phyloP scores from a whole-genome alignment of 2,329 filamentous ascomycete genomes.

The Xylaria sp. region DNA sequence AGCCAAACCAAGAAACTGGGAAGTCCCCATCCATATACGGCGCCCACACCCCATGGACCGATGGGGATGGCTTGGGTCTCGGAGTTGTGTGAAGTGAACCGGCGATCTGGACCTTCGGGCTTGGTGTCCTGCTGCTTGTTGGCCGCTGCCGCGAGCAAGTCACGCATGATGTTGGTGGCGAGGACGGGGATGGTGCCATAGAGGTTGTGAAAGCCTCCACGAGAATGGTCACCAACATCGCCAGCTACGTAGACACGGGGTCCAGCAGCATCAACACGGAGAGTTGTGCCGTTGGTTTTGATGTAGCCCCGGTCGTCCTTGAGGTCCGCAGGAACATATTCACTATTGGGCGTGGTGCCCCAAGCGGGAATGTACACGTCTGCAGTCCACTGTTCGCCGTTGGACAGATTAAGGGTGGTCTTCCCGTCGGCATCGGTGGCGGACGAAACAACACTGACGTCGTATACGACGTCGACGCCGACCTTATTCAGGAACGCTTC shows the following conservation, averaged over 20 bases:
- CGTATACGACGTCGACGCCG: background rate
- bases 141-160: background rate
- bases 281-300: background rate
- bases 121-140: background rate
- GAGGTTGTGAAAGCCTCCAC: background rate
- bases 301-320: background rate
- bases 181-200: background rate
- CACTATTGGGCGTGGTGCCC: background rate
- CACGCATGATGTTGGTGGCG: background rate
- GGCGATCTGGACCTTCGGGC: slow-evolving; percentile 1
- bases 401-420: background rate
- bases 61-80: background rate
- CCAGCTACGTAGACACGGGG: background rate
- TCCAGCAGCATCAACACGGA: background rate
- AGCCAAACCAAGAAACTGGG: background rate
- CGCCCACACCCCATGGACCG: background rate
- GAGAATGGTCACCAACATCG: background rate
- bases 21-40: background rate
- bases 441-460: background rate
- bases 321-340: background rate
- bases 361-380: slow-evolving; percentile 1
- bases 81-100: background rate
- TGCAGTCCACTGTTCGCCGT: background rate
- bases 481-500: background rate
- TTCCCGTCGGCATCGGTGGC: background rate